Evolutionary conservation across 306 rosid genomes (phyloP).

Genomic region (Quillaja saponaria): DNA sequence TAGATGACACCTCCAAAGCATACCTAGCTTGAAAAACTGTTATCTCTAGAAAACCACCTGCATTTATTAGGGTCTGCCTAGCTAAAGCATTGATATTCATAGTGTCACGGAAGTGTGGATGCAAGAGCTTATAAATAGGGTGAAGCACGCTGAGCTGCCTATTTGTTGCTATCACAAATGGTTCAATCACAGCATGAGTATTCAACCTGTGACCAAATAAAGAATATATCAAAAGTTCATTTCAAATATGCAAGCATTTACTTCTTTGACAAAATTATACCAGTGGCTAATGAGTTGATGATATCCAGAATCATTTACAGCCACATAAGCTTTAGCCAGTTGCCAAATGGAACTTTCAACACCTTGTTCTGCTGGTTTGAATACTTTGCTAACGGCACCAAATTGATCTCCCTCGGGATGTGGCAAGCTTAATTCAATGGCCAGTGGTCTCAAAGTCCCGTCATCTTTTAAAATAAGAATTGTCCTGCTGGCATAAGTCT

Average conservation of each 20-base stretch:
- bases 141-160: constrained; percentile 81
- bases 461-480: constrained; percentile 61
- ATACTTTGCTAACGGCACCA: constrained; percentile 63
- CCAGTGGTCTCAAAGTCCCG: constrained; percentile 77
- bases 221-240: background rate
- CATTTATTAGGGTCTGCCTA: constrained; percentile 62
- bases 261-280: constrained; percentile 36
- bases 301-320: constrained; percentile 62
- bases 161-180: constrained; percentile 71
- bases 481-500: constrained; percentile 71
- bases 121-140: constrained; percentile 70
- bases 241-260: background rate
- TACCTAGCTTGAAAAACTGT: constrained; percentile 63
- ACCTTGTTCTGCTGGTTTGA: constrained; percentile 53
- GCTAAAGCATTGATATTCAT: constrained; percentile 79
- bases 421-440: constrained; percentile 77
- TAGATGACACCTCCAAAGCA: constrained; percentile 69
- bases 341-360: constrained; percentile 66
- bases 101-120: constrained; percentile 83
- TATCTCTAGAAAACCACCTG: constrained; percentile 62
- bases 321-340: constrained; percentile 79
- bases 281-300: constrained; percentile 83
- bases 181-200: constrained; percentile 84
- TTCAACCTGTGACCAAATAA: constrained; percentile 51
- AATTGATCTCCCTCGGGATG: constrained; percentile 49